These are phyloP conservation scores for Elaeis guineensis DNA, from an alignment of 176 grass and related monocot genomes.

Conservation along the genomic window DNA sequence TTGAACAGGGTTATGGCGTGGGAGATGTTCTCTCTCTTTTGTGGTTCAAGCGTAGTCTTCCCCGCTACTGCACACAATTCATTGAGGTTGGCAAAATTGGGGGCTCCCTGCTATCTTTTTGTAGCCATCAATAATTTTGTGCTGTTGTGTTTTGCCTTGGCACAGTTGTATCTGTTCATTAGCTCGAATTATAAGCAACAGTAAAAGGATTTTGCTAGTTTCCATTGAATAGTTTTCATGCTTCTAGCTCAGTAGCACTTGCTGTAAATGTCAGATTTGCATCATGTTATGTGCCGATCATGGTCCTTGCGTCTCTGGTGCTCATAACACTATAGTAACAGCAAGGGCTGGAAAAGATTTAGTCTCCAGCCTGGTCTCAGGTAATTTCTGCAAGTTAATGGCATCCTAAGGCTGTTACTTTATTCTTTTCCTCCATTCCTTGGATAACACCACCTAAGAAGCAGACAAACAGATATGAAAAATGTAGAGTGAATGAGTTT, in stretches of 20 bases:
- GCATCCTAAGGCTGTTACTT: too few relatives aligned
- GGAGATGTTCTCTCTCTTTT: slow-evolving; percentile 99
- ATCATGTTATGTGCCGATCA: slow-evolving; percentile 22
- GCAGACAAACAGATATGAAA: slow-evolving; percentile 1
- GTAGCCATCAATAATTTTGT: too few relatives aligned
- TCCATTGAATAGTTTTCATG: too few relatives aligned
- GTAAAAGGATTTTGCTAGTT: too few relatives aligned
- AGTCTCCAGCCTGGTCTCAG: slow-evolving; percentile 13
- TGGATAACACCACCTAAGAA: too few relatives aligned
- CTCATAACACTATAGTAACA: slow-evolving; percentile 13
- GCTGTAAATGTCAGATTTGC: slow-evolving; percentile 8
- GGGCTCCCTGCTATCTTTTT: too few relatives aligned
- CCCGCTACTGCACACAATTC: slow-evolving; percentile 97
- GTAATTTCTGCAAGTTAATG: neutral
- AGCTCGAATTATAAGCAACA: too few relatives aligned
- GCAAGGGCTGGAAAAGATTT: slow-evolving; percentile 21
- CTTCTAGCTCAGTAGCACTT: neutral
- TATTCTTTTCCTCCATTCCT: too few relatives aligned
- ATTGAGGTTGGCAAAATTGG: slow-evolving; percentile 58
- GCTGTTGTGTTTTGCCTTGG: too few relatives aligned
- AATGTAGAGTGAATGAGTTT: slow-evolving; percentile 9
- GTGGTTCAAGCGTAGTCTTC: slow-evolving; percentile 98
- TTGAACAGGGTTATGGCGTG: slow-evolving; percentile 85
- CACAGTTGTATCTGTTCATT: too few relatives aligned
- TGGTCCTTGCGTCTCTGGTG: slow-evolving; percentile 20